A percentile compares a stretch with the other conserved stretches of the same genome.
phyloP scores from a whole-genome alignment of 192 early-diverging fungal genomes.

The Thamnidium elegans region DNA sequence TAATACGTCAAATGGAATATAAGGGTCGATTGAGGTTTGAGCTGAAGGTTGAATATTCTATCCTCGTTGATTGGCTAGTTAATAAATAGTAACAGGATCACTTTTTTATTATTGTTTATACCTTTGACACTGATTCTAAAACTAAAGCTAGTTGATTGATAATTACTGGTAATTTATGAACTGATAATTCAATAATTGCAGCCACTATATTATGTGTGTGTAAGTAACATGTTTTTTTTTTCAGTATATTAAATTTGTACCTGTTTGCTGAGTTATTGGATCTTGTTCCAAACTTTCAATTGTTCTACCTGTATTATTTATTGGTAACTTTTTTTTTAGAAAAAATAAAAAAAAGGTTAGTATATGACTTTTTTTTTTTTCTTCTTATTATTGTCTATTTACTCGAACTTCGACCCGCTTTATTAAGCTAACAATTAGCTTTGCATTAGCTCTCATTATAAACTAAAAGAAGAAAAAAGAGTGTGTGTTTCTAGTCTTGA shows the following conservation, averaged over 20 bases:
- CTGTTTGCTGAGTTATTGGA: slow-evolving; percentile 31
- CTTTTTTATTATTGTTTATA: slow-evolving; percentile 9
- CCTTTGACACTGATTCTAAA: slow-evolving; percentile 22
- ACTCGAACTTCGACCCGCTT: slow-evolving; percentile 26
- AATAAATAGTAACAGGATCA: neutral
- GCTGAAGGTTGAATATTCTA: slow-evolving; percentile 14
- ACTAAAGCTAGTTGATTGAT: slow-evolving; percentile 21
- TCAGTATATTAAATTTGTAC: slow-evolving; percentile 9
- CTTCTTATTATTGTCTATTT: neutral
- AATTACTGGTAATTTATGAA: slow-evolving; percentile 19
- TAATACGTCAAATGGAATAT: slow-evolving; percentile 31
- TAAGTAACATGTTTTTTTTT: neutral
- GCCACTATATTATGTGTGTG: slow-evolving; percentile 15
- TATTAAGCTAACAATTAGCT: slow-evolving; percentile 26
- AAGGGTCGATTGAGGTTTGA: neutral
- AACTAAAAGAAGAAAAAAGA: neutral
- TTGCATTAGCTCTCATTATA: slow-evolving; percentile 22
- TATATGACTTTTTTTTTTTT: neutral
- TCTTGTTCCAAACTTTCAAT: slow-evolving; percentile 29
- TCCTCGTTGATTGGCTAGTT: neutral
- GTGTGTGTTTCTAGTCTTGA: neutral
- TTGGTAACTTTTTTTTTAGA: slow-evolving; percentile 26
- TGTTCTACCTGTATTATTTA: slow-evolving; percentile 21
- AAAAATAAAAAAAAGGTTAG: neutral
- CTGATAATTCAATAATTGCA: slow-evolving; percentile 29